Percentiles rank a stretch among this genome's conserved stretches.
phyloP scores from a whole-genome alignment of 305 asterid species.

The Rubia peregrina region DNA sequence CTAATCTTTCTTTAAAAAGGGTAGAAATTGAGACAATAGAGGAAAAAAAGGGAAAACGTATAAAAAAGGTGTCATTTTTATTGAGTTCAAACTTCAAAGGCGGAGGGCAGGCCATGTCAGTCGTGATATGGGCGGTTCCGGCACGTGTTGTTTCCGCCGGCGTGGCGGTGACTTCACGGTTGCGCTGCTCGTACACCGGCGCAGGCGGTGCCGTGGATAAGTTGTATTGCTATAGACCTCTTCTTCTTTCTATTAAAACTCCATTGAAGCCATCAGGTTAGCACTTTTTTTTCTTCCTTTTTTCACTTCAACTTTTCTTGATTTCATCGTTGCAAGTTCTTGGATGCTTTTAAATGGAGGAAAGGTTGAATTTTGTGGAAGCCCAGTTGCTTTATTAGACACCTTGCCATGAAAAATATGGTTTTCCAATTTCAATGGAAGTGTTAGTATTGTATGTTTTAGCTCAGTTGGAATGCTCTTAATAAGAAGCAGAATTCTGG shows the following conservation, averaged over 20 bases:
- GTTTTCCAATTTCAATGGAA: not conserved
- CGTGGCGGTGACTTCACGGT: slow-evolving; percentile 26
- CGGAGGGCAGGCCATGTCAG: not conserved
- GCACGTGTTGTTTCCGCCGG: slow-evolving; percentile 37
- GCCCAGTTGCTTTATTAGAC: not conserved
- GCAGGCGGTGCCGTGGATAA: slow-evolving; percentile 15
- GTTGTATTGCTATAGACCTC: slow-evolving; percentile 19
- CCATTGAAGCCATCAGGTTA: slow-evolving; percentile 52
- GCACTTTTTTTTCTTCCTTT: not conserved
- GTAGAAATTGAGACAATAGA: not conserved
- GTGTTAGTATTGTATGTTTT: not conserved
- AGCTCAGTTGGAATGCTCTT: not conserved
- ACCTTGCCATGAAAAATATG: not conserved
- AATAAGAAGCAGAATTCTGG: not conserved
- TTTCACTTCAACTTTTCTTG: not conserved
- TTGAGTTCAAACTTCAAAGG: slow-evolving; percentile 9
- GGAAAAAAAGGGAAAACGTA: slow-evolving; percentile 5
- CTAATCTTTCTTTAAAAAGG: not conserved
- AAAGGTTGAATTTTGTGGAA: not conserved
- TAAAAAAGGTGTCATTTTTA: slow-evolving; percentile 1
- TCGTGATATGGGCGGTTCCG: slow-evolving; percentile 30
- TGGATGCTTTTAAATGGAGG: not conserved
- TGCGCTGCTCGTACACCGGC: slow-evolving; percentile 23
- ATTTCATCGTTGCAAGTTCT: not conserved
- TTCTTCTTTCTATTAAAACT: slow-evolving; percentile 27